Conservation (phyloP, 352 stramenopile species). For the Pythium brachiatum region DNA sequence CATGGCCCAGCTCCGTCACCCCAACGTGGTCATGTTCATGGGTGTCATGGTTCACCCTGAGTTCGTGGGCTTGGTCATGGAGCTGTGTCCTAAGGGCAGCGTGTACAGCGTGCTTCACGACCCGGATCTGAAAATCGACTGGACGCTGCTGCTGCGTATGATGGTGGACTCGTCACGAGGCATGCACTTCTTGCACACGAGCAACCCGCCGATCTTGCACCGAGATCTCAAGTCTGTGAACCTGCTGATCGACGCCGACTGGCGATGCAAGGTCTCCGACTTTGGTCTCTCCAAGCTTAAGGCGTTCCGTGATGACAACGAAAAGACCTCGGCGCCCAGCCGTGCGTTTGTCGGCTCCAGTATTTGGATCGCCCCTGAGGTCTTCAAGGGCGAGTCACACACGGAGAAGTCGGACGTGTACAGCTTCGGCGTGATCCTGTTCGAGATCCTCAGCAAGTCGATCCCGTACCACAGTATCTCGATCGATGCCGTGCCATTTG, state of each 20-base stretch:
- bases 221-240: constrained; percentile 91
- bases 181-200: constrained; percentile 92
- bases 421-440: constrained; percentile 84
- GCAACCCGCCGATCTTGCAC: constrained; percentile 84
- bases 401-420: constrained; percentile 90
- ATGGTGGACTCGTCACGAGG: constrained; percentile 84
- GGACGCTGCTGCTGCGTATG: constrained; percentile 83
- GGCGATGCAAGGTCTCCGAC: constrained; percentile 88
- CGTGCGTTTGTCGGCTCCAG: constrained; percentile 82
- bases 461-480: constrained; percentile 79
- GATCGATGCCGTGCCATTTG: constrained; percentile 77
- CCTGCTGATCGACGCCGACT: constrained; percentile 85
- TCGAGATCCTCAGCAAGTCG: constrained; percentile 59
- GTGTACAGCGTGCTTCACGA: constrained; percentile 81
- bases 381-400: constrained; percentile 86
- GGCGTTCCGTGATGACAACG: constrained; percentile 61
- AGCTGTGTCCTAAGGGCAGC: constrained; percentile 84
- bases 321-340: constrained; percentile 31
- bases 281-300: constrained; percentile 89
- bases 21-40: constrained; percentile 91
- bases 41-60: constrained; percentile 86
- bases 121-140: constrained; percentile 79
- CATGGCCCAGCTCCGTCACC: constrained; percentile 81
- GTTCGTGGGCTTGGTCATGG: constrained; percentile 87
- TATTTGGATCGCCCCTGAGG: constrained; percentile 89